A percentile compares a stretch with the other conserved stretches of the same genome.
Conservation (phyloP, 2,329 filamentous ascomycete species). For the Pseudocercospora pini-densiflorae region DNA sequence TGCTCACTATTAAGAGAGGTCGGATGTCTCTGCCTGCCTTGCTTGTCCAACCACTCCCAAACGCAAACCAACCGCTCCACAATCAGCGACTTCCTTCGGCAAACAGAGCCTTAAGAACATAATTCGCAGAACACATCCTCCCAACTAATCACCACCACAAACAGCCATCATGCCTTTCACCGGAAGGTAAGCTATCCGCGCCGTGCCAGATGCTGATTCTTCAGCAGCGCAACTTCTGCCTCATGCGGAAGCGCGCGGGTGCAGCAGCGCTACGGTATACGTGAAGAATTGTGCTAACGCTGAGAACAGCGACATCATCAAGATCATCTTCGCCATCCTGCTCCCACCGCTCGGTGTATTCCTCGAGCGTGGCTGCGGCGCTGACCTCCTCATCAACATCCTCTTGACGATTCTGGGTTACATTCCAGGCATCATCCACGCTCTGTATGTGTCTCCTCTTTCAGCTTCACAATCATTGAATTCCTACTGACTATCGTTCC, state of each 20-base stretch:
- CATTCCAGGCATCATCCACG: conserved; percentile 77
- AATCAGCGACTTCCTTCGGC: background rate
- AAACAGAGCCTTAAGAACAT: background rate
- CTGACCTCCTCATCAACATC: conserved; percentile 91
- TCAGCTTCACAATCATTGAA: conserved; percentile 1
- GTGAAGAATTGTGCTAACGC: conserved; percentile 23
- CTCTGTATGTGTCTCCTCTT: conserved; percentile 71
- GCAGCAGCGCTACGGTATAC: background rate
- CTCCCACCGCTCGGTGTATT: conserved; percentile 91
- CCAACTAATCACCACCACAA: background rate
- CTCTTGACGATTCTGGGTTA: conserved; percentile 71
- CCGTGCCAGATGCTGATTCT: background rate
- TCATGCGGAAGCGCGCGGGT: conserved; percentile 17
- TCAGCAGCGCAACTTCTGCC: conserved; percentile 5
- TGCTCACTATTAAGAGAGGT: background rate
- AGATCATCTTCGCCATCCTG: conserved; percentile 86
- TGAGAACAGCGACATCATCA: conserved; percentile 69
- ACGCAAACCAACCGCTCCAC: background rate
- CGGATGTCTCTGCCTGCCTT: background rate
- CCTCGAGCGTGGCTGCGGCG: conserved; percentile 88
- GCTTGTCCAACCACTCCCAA: background rate
- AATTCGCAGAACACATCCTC: background rate
- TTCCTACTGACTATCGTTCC: conserved; percentile 26
- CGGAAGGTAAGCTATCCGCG: conserved; percentile 51
- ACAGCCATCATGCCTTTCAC: conserved; percentile 62